These are phyloP conservation scores for Ajuga chamaepitys DNA, from an alignment of 257 asterid genomes.

Conservation along the genomic window DNA sequence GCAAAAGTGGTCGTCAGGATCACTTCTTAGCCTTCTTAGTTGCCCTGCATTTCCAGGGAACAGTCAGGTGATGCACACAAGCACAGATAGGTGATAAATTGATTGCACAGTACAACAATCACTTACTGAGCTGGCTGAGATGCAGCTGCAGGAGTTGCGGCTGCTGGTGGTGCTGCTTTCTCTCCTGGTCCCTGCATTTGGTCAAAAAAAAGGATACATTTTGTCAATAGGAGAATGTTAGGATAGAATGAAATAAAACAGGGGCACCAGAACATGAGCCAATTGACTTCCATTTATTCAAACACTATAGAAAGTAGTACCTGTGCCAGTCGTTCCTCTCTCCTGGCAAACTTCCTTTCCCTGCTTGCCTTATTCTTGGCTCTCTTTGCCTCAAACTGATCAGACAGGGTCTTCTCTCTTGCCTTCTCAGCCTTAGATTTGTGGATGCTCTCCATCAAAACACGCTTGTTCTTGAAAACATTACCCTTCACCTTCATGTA, in stretches of 20 bases:
- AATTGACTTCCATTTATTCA: too few species aligned
- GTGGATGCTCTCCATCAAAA: constrained; percentile 65
- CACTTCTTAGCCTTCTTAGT: constrained; percentile 41
- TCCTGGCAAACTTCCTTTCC: constrained; percentile 41
- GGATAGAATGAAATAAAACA: background rate
- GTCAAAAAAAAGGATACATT: background rate
- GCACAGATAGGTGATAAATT: background rate
- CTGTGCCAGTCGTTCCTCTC: constrained; percentile 43
- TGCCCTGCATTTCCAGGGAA: constrained; percentile 13
- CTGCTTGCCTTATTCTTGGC: constrained; percentile 48
- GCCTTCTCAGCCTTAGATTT: constrained; percentile 70
- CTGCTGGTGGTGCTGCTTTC: constrained; percentile 26
- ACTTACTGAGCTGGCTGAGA: constrained; percentile 36
- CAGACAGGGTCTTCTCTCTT: constrained; percentile 65
- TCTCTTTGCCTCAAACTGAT: constrained; percentile 57
- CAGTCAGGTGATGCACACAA: background rate
- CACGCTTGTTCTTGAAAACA: constrained; percentile 65
- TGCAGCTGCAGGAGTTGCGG: constrained; percentile 27
- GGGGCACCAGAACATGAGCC: background rate
- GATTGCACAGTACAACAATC: background rate
- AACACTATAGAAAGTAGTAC: constrained; percentile 2
- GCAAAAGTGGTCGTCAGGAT: background rate
- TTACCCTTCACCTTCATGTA: constrained; percentile 73
- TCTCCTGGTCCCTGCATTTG: constrained; percentile 39
- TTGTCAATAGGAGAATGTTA: background rate